Evolutionary conservation across 164 flowering plant species (phyloP).

Genomic region (Sextonia rubra): DNA sequence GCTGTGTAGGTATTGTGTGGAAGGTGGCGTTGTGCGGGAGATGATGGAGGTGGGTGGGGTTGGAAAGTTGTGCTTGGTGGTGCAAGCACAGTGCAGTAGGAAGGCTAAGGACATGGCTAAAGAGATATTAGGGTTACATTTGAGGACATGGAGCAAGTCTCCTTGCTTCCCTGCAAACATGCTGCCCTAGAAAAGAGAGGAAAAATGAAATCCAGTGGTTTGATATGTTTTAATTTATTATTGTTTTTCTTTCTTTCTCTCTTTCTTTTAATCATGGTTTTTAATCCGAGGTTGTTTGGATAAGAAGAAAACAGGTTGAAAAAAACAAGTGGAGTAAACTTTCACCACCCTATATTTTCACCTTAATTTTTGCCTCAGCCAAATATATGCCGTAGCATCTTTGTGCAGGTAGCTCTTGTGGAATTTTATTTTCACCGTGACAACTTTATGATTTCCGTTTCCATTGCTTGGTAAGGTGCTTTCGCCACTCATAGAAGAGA

Average conservation of each 20-base stretch:
- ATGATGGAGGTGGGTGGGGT: slow-evolving; percentile 77
- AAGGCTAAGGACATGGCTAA: slow-evolving; percentile 24
- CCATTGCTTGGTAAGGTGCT: no score
- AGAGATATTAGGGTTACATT: slow-evolving; percentile 20
- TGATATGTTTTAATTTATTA: neutral
- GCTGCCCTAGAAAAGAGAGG: neutral
- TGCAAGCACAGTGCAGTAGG: slow-evolving; percentile 20
- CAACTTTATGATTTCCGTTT: no score
- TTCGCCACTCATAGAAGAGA: no score
- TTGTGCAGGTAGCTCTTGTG: no score
- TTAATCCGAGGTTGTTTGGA: no score
- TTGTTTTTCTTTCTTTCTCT: neutral
- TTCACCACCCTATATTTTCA: no score
- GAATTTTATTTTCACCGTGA: no score
- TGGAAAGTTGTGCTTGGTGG: slow-evolving; percentile 46
- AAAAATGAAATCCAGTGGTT: neutral
- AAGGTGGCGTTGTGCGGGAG: slow-evolving; percentile 39
- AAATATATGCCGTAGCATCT: no score
- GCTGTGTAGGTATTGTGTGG: slow-evolving; percentile 42
- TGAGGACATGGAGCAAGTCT: slow-evolving; percentile 21
- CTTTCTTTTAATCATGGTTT: neutral
- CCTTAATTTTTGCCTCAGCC: no score
- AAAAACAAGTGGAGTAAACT: neutral
- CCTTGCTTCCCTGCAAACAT: slow-evolving; percentile 17
- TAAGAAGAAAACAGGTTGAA: neutral